A percentile compares a stretch with the other conserved stretches of the same genome.
Conservation (phyloP, 371 early-diverging fungal species). For the Syncephalastrum monosporum region DNA sequence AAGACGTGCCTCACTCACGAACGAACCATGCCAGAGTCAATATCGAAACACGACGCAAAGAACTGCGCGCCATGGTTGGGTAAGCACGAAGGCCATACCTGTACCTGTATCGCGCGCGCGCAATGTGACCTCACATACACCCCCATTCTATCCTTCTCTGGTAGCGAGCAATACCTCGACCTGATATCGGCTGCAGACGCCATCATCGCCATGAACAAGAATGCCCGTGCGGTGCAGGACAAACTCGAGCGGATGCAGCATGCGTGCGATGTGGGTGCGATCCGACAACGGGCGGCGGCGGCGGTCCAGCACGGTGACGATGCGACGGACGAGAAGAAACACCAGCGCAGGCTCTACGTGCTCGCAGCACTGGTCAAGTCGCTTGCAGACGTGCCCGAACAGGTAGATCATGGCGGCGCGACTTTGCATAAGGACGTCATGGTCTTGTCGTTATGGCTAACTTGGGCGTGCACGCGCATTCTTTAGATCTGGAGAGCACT, state of each 20-base stretch:
- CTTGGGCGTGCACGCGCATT: neutral
- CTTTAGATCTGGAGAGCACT: slow-evolving; percentile 75
- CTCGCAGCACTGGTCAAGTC: slow-evolving; percentile 80
- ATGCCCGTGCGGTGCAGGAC: slow-evolving; percentile 52
- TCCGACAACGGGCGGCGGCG: slow-evolving; percentile 35
- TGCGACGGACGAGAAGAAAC: slow-evolving; percentile 16
- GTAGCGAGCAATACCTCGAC: slow-evolving; percentile 83
- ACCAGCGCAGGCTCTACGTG: slow-evolving; percentile 56
- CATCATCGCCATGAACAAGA: slow-evolving; percentile 72
- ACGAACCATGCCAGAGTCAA: slow-evolving; percentile 39
- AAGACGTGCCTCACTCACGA: neutral
- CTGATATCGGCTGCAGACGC: slow-evolving; percentile 84
- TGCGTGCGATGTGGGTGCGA: slow-evolving; percentile 55
- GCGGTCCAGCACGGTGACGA: slow-evolving; percentile 4
- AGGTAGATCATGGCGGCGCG: slow-evolving; percentile 39
- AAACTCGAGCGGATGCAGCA: slow-evolving; percentile 61
- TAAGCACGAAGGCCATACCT: slow-evolving; percentile 30
- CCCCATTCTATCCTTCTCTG: neutral
- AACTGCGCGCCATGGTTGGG: slow-evolving; percentile 86
- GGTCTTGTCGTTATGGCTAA: neutral
- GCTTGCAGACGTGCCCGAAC: slow-evolving; percentile 85
- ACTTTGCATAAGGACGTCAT: neutral
- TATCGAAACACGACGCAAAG: slow-evolving; percentile 78
- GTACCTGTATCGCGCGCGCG: neutral
- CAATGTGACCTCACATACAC: neutral